These are phyloP conservation scores for Fusarium redolens DNA, from an alignment of 2,329 filamentous ascomycete species.

Conservation along the genomic window DNA sequence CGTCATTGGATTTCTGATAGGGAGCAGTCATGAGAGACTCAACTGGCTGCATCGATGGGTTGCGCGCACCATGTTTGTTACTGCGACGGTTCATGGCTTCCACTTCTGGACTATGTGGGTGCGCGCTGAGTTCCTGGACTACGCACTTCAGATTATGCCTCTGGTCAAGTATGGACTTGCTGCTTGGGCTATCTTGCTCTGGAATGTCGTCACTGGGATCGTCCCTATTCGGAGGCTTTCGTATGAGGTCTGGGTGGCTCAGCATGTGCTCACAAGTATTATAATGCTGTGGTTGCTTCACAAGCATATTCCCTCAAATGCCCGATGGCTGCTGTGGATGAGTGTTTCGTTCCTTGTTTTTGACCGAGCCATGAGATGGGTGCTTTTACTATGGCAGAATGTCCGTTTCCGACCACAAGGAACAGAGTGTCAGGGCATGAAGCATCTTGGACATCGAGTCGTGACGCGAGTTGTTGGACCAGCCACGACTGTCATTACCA, in stretches of 20 bases:
- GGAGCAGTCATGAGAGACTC: constrained; percentile 74
- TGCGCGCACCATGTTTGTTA: constrained; percentile 75
- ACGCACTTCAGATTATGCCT: constrained; percentile 70
- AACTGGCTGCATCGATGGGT: constrained; percentile 82
- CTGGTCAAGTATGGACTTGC: constrained; percentile 75
- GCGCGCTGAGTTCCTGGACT: constrained; percentile 66
- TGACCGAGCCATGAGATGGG: constrained; percentile 67
- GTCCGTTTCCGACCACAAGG: constrained; percentile 55
- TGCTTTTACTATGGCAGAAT: constrained; percentile 64
- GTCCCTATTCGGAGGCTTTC: constrained; percentile 72
- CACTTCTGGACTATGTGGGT: constrained; percentile 76
- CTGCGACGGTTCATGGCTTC: constrained; percentile 75
- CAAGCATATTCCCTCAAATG: constrained; percentile 69
- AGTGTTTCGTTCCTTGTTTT: constrained; percentile 70
- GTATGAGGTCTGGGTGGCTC: constrained; percentile 77
- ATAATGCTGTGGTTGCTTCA: constrained; percentile 73
- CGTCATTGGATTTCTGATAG: constrained; percentile 69
- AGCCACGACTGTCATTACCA: constrained; percentile 66
- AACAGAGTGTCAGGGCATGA: constrained; percentile 59
- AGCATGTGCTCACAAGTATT: constrained; percentile 72
- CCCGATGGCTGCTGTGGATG: constrained; percentile 74
- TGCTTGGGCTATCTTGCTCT: constrained; percentile 73
- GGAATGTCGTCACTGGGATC: constrained; percentile 72
- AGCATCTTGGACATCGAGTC: constrained; percentile 64
- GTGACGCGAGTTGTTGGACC: constrained; percentile 61